These are phyloP conservation scores for Pachysandra terminalis DNA, from an alignment of 164 flowering plant genomes.

Conservation along the genomic window DNA sequence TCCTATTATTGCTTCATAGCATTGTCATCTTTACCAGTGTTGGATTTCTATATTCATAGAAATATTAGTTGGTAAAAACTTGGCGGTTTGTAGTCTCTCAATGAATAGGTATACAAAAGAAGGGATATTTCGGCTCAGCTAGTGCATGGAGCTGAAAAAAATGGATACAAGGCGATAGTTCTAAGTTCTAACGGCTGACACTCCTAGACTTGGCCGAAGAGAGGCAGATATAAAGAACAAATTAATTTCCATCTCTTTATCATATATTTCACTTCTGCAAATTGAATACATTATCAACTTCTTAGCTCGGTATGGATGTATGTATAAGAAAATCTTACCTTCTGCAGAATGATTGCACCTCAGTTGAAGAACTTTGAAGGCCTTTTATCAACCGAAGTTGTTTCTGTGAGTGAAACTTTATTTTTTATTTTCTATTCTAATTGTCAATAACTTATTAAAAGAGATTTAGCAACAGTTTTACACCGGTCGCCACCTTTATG, in stretches of 20 bases:
- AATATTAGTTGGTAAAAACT: background rate
- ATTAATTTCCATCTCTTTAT: slow-evolving; percentile 23
- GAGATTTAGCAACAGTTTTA: no score
- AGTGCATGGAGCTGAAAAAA: slow-evolving; percentile 78
- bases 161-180: slow-evolving; percentile 78
- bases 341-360: slow-evolving; percentile 66
- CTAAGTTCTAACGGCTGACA: slow-evolving; percentile 68
- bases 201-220: slow-evolving; percentile 74
- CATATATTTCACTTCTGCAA: background rate
- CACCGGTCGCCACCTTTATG: no score
- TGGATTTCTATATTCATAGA: background rate
- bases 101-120: slow-evolving; percentile 52
- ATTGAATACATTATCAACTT: background rate
- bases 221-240: slow-evolving; percentile 78
- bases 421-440: no score
- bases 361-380: slow-evolving; percentile 71
- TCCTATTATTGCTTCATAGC: background rate
- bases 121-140: slow-evolving; percentile 61
- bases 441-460: no score
- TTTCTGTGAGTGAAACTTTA: slow-evolving; percentile 35
- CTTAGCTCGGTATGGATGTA: background rate
- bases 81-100: background rate
- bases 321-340: background rate
- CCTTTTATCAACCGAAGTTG: slow-evolving; percentile 48
- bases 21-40: background rate